Evolutionary conservation across 1,284 basidiomycete genomes (phyloP).

Genomic region (Thecaphora thlaspeos): DNA sequence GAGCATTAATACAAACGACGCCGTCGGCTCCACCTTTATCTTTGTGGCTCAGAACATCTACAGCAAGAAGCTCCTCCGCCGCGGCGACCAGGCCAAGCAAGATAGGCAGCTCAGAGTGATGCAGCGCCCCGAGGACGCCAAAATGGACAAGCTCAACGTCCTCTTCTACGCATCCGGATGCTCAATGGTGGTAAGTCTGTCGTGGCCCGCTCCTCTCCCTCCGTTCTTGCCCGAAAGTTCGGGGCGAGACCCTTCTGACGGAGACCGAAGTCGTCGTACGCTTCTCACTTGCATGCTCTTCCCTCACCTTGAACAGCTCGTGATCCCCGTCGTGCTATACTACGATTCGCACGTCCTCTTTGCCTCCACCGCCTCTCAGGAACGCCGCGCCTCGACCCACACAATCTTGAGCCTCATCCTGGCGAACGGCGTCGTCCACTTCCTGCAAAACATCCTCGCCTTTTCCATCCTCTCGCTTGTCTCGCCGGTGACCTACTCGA

Average conservation of each 20-base stretch:
- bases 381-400: conserved; percentile 56
- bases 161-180: conserved; percentile 91
- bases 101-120: conserved; percentile 60
- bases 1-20: conserved; percentile 68
- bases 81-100: conserved; percentile 8
- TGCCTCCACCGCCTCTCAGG: no score
- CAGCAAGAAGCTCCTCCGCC: conserved; percentile 90
- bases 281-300: no score
- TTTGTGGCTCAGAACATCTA: conserved; percentile 99
- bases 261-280: no score
- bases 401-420: conserved; percentile 66
- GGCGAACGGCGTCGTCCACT: conserved; percentile 92
- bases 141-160: conserved; percentile 95
- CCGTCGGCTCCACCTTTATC: conserved; percentile 60
- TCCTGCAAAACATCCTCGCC: conserved; percentile 93
- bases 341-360: conserved; percentile 24
- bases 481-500: conserved; percentile 97
- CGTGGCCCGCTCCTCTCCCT: no score
- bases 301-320: no score
- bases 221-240: no score
- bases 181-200: conserved; percentile 71
- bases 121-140: conserved; percentile 51
- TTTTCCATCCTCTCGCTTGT: conserved; percentile 93
- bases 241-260: no score
- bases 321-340: conserved; percentile 52